phyloP scores from a whole-genome alignment of 305 asterid genomes.

The Nicotiana rustica region DNA sequence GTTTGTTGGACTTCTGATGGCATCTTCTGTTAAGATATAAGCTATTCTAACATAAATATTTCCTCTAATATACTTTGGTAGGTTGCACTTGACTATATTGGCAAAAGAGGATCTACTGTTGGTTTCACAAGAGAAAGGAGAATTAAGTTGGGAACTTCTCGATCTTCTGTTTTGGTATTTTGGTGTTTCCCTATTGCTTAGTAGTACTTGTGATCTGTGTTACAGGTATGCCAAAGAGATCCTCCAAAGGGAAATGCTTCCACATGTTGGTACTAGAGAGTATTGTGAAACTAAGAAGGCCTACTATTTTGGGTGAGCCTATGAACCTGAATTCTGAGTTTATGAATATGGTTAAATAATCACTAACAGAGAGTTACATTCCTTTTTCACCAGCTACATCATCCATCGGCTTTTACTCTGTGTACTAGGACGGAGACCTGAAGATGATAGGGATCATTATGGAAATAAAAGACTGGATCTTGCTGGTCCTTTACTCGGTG shows the following conservation, averaged over 20 bases:
- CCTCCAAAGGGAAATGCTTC: conserved; percentile 49
- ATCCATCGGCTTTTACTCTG: conserved; percentile 47
- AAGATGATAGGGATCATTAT: conserved; percentile 50
- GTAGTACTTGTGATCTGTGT: background rate
- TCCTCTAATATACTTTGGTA: conserved; percentile 15
- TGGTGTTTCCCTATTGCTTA: background rate
- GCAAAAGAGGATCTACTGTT: conserved; percentile 47
- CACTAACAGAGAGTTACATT: background rate
- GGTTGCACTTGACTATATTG: conserved; percentile 50
- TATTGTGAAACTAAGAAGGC: conserved; percentile 46
- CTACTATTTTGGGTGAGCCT: conserved; percentile 44
- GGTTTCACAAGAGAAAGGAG: conserved; percentile 45
- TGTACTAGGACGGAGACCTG: conserved; percentile 43
- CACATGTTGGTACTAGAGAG: conserved; percentile 45
- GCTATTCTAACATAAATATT: background rate
- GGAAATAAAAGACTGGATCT: conserved; percentile 47
- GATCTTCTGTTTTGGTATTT: conserved; percentile 6
- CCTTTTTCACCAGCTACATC: conserved; percentile 37
- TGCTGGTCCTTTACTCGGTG: conserved; percentile 50
- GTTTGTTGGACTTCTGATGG: background rate
- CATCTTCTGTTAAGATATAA: background rate
- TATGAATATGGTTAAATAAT: background rate
- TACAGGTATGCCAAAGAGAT: conserved; percentile 48
- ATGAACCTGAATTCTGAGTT: background rate
- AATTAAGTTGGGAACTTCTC: conserved; percentile 36